Percentiles rank a stretch among this genome's conserved stretches.
These are phyloP conservation scores for Drosera spatulata DNA, from an alignment of 179 eudicot genomes.

Conservation along the genomic window DNA sequence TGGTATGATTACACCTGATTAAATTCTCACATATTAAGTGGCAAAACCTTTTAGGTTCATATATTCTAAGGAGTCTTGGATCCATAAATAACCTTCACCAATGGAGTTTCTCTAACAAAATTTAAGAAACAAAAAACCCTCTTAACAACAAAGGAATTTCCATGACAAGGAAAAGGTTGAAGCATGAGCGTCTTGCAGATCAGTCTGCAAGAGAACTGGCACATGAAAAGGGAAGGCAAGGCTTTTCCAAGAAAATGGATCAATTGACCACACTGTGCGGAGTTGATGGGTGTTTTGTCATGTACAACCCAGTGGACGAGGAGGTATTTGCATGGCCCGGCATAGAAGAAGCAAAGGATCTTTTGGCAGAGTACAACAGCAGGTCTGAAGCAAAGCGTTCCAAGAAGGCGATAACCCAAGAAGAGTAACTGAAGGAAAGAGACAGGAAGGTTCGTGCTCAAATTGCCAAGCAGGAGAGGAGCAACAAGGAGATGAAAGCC, in stretches of 20 bases:
- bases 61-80: not conserved
- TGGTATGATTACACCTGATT: too few species aligned
- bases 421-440: conserved; percentile 5
- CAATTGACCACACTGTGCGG: conserved; percentile 15
- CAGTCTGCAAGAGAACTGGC: conserved; percentile 7
- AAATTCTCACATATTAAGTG: too few species aligned
- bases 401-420: conserved; percentile 10
- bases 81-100: not conserved
- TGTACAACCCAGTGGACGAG: conserved; percentile 6
- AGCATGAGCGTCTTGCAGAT: conserved; percentile 3
- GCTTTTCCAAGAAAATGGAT: conserved; percentile 9
- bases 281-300: conserved; percentile 10
- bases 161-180: conserved; percentile 10
- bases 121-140: not conserved
- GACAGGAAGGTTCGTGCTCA: conserved; percentile 2
- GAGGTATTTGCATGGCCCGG: conserved; percentile 12
- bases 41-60: too few species aligned
- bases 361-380: conserved; percentile 4
- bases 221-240: conserved; percentile 7
- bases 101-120: not conserved
- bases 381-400: not conserved
- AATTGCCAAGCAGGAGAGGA: conserved; percentile 6
- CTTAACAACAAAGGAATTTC: not conserved
- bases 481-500: conserved; percentile 11
- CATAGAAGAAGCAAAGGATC: not conserved